These are phyloP conservation scores for Verticillium albo-atrum DNA, from an alignment of 2,329 filamentous ascomycete genomes.

Conservation along the genomic window DNA sequence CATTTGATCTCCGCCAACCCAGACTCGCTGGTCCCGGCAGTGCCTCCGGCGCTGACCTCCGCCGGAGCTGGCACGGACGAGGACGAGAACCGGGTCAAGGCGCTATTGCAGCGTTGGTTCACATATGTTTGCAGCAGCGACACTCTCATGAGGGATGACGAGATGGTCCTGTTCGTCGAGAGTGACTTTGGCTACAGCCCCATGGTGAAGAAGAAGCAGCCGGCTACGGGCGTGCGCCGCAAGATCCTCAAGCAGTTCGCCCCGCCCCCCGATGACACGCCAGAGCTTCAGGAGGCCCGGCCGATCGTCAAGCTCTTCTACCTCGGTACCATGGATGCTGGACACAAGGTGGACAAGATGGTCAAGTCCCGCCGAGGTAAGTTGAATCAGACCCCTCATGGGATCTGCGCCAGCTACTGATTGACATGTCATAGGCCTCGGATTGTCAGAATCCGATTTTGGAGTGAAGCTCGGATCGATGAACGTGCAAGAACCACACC, in stretches of 20 bases:
- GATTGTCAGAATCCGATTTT: conserved; percentile 87
- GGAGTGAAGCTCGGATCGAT: conserved; percentile 85
- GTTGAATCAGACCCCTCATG: conserved; percentile 13
- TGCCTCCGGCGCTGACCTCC: conserved; percentile 90
- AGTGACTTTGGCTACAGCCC: conserved; percentile 98
- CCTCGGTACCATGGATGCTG: conserved; percentile 90
- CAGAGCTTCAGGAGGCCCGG: conserved; percentile 83
- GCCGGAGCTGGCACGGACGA: conserved; percentile 95
- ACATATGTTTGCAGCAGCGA: conserved; percentile 92
- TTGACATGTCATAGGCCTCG: conserved; percentile 61
- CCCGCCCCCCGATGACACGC: conserved; percentile 93
- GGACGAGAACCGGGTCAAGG: conserved; percentile 86
- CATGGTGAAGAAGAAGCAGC: conserved; percentile 91
- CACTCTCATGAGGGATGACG: conserved; percentile 88
- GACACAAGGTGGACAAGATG: conserved; percentile 91
- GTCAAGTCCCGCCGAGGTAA: conserved; percentile 89
- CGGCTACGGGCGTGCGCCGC: conserved; percentile 88
- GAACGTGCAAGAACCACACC: conserved; percentile 85
- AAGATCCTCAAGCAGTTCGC: conserved; percentile 98
- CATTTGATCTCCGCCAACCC: conserved; percentile 97
- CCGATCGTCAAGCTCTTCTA: conserved; percentile 96
- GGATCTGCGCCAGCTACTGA: conserved; percentile 5
- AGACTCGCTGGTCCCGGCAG: conserved; percentile 88
- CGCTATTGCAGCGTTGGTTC: conserved; percentile 87
- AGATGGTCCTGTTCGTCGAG: conserved; percentile 98